Conservation (phyloP, 805 yeast species). For the Yamadazyma sp. region DNA sequence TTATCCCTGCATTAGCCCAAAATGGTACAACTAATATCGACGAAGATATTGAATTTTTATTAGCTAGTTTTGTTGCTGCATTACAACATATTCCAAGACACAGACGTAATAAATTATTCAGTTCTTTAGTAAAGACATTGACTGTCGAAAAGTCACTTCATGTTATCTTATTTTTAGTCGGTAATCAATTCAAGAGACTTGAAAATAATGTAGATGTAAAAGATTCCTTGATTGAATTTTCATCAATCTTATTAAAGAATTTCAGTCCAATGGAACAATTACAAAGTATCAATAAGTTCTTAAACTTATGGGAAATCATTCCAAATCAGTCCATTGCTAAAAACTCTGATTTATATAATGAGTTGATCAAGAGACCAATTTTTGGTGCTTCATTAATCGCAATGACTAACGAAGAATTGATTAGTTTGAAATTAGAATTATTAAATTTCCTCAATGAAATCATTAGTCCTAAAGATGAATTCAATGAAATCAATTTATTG, state of each 20-base stretch:
- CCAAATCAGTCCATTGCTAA: constrained; percentile 43
- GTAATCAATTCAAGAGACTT: constrained; percentile 59
- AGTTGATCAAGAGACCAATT: constrained; percentile 51
- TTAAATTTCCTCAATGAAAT: constrained; percentile 57
- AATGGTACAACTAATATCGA: constrained; percentile 31
- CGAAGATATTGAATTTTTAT: constrained; percentile 61
- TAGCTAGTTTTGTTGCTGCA: constrained; percentile 90
- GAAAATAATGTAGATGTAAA: constrained; percentile 49
- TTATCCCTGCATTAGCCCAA: constrained; percentile 76
- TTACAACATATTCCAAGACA: constrained; percentile 95
- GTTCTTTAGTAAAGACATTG: constrained; percentile 72
- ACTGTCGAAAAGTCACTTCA: constrained; percentile 67
- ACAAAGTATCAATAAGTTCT: constrained; percentile 47
- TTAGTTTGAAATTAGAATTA: constrained; percentile 46
- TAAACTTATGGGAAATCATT: constrained; percentile 49
- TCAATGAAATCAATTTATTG: constrained; percentile 27
- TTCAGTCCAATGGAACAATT: constrained; percentile 71
- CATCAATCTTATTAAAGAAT: constrained; percentile 62
- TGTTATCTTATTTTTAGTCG: constrained; percentile 71
- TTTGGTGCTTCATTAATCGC: constrained; percentile 61
- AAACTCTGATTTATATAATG: constrained; percentile 31
- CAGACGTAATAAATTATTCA: constrained; percentile 82
- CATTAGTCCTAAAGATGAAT: constrained; percentile 19
- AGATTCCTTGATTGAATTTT: constrained; percentile 64
- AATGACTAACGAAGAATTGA: constrained; percentile 46